Base-by-base conservation (phyloP, 495 filamentous ascomycete species). In the Chaetomidium leptoderma region DNA sequence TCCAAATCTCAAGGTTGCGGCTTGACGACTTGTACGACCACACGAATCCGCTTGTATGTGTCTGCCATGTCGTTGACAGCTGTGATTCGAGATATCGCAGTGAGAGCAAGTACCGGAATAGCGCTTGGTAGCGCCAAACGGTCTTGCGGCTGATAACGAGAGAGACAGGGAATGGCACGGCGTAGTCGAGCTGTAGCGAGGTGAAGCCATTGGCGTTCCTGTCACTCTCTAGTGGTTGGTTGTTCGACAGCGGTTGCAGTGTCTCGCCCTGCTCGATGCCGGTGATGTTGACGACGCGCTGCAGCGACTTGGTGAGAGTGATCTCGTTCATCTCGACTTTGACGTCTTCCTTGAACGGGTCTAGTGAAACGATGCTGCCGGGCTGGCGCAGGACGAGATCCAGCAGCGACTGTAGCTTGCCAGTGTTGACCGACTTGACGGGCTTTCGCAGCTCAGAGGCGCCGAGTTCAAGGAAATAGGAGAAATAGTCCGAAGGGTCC, bases 271-370 rank as follows among this genome's bases (percentile, higher is more conserved):
- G 87, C 61, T 96, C 91, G 54, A 97, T 87, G 21, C 93, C 93
- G 1, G 88, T 91, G 57, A 97, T 93, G 65, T 88, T 97, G 55
- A 98, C 92, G 29, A 98, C 91, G 21, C 91, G 85, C 84, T 96
- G 96, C 48, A 98, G 77, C 79, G 90, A 92, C 63, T 92, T 92
- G 6, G 89, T 93, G 27, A 98, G 82, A 17, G 88, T 86, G 51
- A 92, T 83, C 62, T 96, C 91, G 71, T 96, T 97, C 90, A 97
- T 96, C 60, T 88, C 84, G 9, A 98, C 88, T 69, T 95, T 96
- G 60, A 98, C 90, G 65, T 97, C 91, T 70, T 98, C 93, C 68
- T 97, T 97, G 78, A 92, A 98, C 0, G 92, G 91, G 70, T 97
- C 93, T 51, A 92, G 83, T 3, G 91, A 91, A 16, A 93, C 92